phyloP scores from a whole-genome alignment of 371 early-diverging fungal species.

The Parasitella parasitica region DNA sequence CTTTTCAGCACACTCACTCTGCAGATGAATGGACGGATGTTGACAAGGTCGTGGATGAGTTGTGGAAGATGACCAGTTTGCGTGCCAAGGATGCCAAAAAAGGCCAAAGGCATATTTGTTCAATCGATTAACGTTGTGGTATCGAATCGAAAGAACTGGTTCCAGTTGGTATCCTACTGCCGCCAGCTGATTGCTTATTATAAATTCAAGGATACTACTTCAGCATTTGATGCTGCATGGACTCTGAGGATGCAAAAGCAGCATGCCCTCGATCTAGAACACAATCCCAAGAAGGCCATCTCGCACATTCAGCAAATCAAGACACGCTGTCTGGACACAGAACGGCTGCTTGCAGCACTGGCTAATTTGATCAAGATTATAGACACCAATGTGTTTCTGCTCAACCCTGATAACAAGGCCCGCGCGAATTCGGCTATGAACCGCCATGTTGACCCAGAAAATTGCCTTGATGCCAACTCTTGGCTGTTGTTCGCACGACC shows the following conservation, averaged over 20 bases:
- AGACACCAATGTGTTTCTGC: conserved; percentile 11
- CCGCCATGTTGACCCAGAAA: neutral
- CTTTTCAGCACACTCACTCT: neutral
- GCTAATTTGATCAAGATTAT: conserved; percentile 1
- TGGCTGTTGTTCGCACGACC: conserved; percentile 1
- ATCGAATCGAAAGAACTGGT: neutral
- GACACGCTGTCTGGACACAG: conserved; percentile 5
- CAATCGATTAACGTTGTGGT: neutral
- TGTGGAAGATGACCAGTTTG: neutral
- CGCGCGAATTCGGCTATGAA: neutral
- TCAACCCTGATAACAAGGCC: conserved; percentile 3
- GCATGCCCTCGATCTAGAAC: neutral
- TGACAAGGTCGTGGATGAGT: neutral
- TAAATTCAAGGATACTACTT: neutral
- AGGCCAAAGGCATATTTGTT: neutral
- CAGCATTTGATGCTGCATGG: neutral
- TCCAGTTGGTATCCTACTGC: neutral
- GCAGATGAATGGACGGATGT: neutral
- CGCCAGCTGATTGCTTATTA: neutral
- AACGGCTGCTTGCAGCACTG: conserved; percentile 3
- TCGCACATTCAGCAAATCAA: conserved; percentile 9
- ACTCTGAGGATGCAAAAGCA: neutral
- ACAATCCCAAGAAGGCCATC: conserved; percentile 2
- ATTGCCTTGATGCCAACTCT: conserved; percentile 4
- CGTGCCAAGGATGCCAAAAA: neutral